A percentile compares a stretch with the other conserved stretches of the same genome.
These are phyloP conservation scores for Aspergillus amoenus DNA, from an alignment of 2,329 filamentous ascomycete species.

Conservation along the genomic window DNA sequence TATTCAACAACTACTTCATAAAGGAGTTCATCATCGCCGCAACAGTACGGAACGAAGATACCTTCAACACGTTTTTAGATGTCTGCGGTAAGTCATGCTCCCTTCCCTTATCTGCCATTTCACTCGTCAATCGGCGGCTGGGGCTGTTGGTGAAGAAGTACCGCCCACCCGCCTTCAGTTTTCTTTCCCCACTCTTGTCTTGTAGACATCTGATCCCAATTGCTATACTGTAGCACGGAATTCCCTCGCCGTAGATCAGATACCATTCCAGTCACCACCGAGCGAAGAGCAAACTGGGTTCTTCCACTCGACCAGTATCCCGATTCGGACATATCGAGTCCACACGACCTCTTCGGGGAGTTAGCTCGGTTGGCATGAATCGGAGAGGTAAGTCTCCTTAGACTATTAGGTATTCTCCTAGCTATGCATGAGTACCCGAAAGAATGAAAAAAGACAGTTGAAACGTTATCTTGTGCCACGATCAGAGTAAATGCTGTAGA, in stretches of 20 bases:
- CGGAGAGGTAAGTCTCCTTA: background rate
- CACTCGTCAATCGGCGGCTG: background rate
- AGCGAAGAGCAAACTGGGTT: constrained; percentile 47
- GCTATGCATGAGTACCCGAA: too few species aligned
- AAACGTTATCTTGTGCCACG: background rate
- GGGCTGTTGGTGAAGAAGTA: background rate
- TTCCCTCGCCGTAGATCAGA: constrained; percentile 36
- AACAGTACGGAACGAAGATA: constrained; percentile 62
- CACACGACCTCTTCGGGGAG: background rate
- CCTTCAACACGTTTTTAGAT: constrained; percentile 58
- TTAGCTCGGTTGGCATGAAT: background rate
- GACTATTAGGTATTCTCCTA: too few species aligned
- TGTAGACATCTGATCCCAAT: constrained; percentile 3
- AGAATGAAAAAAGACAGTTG: too few species aligned
- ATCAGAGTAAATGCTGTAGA: background rate
- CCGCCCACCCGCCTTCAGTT: background rate
- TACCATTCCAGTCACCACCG: constrained; percentile 45
- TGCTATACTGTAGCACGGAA: constrained; percentile 27
- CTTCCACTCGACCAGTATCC: constrained; percentile 46
- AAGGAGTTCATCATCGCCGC: constrained; percentile 59
- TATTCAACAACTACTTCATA: constrained; percentile 55
- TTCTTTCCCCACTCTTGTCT: background rate
- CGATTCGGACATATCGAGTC: constrained; percentile 40
- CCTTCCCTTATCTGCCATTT: background rate
- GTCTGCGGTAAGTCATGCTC: constrained; percentile 54